Conservation (phyloP, 164 flowering plant species). For the Liquidambar formosana region DNA sequence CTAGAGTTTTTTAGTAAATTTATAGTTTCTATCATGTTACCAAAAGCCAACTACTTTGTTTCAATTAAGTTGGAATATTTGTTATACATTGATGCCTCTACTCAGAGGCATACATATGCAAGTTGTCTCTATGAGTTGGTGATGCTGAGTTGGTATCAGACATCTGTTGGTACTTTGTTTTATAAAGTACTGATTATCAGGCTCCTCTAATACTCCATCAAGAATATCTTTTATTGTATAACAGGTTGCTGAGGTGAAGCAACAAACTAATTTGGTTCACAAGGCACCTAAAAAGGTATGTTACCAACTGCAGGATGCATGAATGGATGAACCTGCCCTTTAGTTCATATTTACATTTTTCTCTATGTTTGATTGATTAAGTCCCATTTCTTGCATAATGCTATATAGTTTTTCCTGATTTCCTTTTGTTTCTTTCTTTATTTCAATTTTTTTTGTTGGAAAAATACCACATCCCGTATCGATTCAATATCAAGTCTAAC, state of each 20-base stretch:
- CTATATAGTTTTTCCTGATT: neutral
- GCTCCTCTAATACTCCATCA: neutral
- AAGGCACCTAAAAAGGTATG: constrained; percentile 72
- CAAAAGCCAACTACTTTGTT: neutral
- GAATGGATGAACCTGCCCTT: neutral
- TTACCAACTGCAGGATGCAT: neutral
- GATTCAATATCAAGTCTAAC: too few relatives aligned
- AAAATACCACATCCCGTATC: too few relatives aligned
- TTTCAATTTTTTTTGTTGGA: neutral
- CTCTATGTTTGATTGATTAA: neutral
- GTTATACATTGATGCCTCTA: neutral
- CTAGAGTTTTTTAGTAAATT: too few relatives aligned
- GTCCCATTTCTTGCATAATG: neutral
- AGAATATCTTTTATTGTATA: constrained; percentile 2
- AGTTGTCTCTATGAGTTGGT: neutral
- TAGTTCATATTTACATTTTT: neutral
- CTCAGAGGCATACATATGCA: neutral
- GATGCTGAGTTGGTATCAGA: neutral
- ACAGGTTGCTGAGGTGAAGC: constrained; percentile 61
- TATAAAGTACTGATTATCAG: neutral
- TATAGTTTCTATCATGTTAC: neutral
- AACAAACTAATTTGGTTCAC: constrained; percentile 55
- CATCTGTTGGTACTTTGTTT: too few relatives aligned
- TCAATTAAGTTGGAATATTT: neutral
- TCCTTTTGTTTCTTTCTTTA: neutral